Conservation (phyloP, 2,329 filamentous ascomycete genomes). For the Colletotrichum sp. region DNA sequence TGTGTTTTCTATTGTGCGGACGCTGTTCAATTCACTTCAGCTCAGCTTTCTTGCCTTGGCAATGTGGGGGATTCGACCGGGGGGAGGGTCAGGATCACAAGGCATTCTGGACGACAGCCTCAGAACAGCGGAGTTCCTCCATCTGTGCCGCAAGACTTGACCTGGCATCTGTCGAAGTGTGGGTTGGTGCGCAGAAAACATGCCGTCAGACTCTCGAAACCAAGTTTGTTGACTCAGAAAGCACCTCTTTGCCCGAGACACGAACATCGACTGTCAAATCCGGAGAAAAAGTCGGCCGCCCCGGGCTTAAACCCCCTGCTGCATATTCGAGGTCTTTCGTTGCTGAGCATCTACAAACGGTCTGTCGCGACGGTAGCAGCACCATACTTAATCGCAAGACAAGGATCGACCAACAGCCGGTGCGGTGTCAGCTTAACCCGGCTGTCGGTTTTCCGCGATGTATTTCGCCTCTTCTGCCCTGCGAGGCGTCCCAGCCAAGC, state of each 20-base stretch:
- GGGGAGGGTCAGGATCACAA: not conserved
- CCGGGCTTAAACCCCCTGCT: conserved; percentile 8
- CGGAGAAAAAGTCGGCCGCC: conserved; percentile 5
- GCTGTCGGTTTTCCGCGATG: not conserved
- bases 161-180: not conserved
- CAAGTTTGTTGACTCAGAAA: not conserved
- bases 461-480: not conserved
- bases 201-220: conserved; percentile 7
- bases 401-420: conserved; percentile 2
- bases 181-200: not conserved
- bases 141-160: not conserved
- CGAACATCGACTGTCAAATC: not conserved
- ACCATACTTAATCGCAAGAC: not conserved
- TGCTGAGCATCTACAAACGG: not conserved
- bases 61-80: not conserved
- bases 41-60: not conserved
- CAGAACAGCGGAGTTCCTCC: not conserved
- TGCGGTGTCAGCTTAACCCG: not conserved
- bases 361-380: not conserved
- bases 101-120: not conserved
- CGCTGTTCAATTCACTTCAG: not conserved
- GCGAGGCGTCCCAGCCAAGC: not conserved
- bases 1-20: not conserved
- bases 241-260: not conserved
- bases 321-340: not conserved